phyloP scores from a whole-genome alignment of 176 grass and related monocot species.

The Rhynchospora pubera region DNA sequence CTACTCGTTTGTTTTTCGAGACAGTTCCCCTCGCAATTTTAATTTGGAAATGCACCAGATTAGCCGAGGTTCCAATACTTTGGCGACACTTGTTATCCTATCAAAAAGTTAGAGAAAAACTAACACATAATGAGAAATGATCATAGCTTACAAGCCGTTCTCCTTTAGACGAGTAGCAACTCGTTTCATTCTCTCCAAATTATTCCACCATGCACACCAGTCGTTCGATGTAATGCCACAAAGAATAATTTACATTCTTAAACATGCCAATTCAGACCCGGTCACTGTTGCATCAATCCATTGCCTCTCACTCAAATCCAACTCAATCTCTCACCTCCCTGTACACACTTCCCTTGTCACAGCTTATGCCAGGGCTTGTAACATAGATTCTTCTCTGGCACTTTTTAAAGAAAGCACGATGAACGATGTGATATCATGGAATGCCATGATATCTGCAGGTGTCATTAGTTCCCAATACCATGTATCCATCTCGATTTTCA shows the following conservation, averaged over 20 bases:
- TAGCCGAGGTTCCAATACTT: too few relatives aligned
- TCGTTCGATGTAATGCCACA: conserved; percentile 36
- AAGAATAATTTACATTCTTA: background rate
- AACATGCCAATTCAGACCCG: background rate
- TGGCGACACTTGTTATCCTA: background rate
- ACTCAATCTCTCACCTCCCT: conserved; percentile 36
- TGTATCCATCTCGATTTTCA: conserved; percentile 30
- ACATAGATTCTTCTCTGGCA: conserved; percentile 21
- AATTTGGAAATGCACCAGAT: background rate
- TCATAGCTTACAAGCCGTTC: background rate
- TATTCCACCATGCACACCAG: conserved; percentile 24
- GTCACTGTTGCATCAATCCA: conserved; percentile 33
- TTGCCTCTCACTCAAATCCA: conserved; percentile 46
- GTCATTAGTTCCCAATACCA: conserved; percentile 6
- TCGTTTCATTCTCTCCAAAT: background rate
- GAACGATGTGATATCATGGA: conserved; percentile 61
- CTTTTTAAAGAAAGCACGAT: conserved; percentile 39
- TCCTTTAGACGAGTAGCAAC: background rate
- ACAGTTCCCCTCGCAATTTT: background rate
- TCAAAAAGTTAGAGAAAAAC: background rate
- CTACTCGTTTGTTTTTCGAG: background rate
- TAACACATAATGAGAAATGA: background rate
- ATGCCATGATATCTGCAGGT: conserved; percentile 39
- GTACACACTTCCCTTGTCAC: conserved; percentile 55
- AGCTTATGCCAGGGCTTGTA: conserved; percentile 40